Evolutionary conservation across 306 rosid genomes (phyloP).

Genomic region (Pyrus communis): DNA sequence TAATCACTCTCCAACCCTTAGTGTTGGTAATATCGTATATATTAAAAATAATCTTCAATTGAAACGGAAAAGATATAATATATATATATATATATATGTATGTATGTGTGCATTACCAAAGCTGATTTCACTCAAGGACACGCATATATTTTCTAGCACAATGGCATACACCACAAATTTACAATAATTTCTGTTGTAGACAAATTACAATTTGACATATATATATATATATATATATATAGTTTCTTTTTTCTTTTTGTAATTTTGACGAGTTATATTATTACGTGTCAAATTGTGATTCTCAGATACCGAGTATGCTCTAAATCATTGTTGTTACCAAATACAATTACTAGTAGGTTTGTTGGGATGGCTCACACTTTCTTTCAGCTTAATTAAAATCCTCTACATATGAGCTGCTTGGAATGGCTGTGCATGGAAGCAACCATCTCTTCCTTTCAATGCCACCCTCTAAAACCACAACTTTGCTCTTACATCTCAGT

Average conservation of each 20-base stretch:
- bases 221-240: no score
- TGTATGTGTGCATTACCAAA: not conserved
- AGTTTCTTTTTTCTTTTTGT: no score
- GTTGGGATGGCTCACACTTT: no score
- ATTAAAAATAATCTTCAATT: no score
- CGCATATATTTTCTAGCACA: not conserved
- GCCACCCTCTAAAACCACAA: not conserved
- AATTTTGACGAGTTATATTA: no score
- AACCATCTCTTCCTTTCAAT: not conserved
- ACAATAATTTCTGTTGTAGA: not conserved
- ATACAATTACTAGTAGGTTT: no score
- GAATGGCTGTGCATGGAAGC: not conserved
- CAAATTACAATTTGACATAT: no score
- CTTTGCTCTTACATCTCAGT: not conserved
- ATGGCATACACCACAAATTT: not conserved
- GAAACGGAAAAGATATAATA: no score
- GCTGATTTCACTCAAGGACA: not conserved
- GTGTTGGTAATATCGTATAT: no score
- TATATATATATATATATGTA: no score
- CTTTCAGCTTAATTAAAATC: not conserved
- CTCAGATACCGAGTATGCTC: not conserved
- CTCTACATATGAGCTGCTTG: not conserved
- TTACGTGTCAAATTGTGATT: not conserved
- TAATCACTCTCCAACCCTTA: no score
- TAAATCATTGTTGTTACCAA: not conserved